Percentiles rank a stretch among this genome's conserved stretches.
These are phyloP conservation scores for Purshia tridentata DNA, from an alignment of 306 rosid species.

Conservation along the genomic window DNA sequence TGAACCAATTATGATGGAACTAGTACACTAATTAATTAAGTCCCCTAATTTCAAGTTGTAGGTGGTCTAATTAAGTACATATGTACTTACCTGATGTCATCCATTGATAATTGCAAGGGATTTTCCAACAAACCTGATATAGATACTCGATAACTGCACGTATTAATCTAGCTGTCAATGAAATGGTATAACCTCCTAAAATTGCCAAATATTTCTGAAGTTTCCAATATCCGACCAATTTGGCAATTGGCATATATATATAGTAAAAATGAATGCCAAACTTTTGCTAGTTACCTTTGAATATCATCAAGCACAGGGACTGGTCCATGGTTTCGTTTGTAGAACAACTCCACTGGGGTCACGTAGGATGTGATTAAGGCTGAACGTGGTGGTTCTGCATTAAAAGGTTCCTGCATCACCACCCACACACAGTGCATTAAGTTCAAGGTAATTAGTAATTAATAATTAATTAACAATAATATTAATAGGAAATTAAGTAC, in stretches of 20 bases:
- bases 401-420: constrained; percentile 62
- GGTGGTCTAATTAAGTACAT: too few species aligned
- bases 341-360: constrained; percentile 74
- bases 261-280: not conserved
- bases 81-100: not conserved
- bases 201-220: not conserved
- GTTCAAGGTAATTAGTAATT: too few species aligned
- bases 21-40: not conserved
- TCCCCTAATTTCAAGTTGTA: too few species aligned
- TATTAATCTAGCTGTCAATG: not conserved
- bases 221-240: not conserved
- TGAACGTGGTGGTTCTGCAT: constrained; percentile 79
- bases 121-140: not conserved
- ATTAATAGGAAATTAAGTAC: too few species aligned
- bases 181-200: constrained; percentile 46
- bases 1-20: constrained; percentile 8
- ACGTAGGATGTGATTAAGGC: constrained; percentile 57
- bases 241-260: not conserved
- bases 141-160: constrained; percentile 9
- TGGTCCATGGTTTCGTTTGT: constrained; percentile 89
- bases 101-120: constrained; percentile 8
- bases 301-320: constrained; percentile 63
- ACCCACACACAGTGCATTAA: not conserved
- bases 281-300: constrained; percentile 34
- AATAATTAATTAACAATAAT: too few species aligned